These are phyloP conservation scores for Hypomontagnella submonticulosa DNA, from an alignment of 495 filamentous ascomycete genomes.

Conservation along the genomic window DNA sequence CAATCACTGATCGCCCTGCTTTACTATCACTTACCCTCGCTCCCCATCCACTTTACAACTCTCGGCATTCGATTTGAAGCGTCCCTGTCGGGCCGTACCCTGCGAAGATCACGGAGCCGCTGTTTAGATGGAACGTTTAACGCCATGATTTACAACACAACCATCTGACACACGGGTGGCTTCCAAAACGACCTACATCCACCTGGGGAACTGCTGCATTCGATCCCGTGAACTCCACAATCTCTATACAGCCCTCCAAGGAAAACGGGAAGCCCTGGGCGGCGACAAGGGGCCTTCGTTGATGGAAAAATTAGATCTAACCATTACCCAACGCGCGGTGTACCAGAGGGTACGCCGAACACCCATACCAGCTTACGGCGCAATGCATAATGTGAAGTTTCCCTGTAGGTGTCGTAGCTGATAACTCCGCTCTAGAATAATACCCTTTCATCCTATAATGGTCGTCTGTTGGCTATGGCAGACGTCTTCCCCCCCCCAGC, in stretches of 20 bases:
- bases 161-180: slow-evolving; percentile 48
- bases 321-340: not conserved
- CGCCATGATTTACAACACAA: slow-evolving; percentile 53
- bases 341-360: slow-evolving; percentile 43
- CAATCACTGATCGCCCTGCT: too few relatives aligned
- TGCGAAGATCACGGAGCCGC: slow-evolving; percentile 49
- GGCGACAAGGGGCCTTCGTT: slow-evolving; percentile 5
- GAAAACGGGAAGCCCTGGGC: slow-evolving; percentile 14
- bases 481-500: slow-evolving; percentile 17
- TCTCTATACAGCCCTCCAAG: slow-evolving; percentile 10
- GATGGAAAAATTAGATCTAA: slow-evolving; percentile 25
- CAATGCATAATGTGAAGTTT: slow-evolving; percentile 50
- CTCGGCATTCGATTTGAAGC: slow-evolving; percentile 2
- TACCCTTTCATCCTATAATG: slow-evolving; percentile 37
- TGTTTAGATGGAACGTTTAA: slow-evolving; percentile 53
- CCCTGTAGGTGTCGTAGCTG: slow-evolving; percentile 23
- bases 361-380: slow-evolving; percentile 36
- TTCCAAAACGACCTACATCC: slow-evolving; percentile 47
- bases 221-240: slow-evolving; percentile 21
- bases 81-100: slow-evolving; percentile 41
- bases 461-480: slow-evolving; percentile 18
- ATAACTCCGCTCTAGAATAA: slow-evolving; percentile 29
- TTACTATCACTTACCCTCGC: too few relatives aligned
- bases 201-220: slow-evolving; percentile 26
- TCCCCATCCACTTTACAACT: not conserved